phyloP scores from a whole-genome alignment of 2,329 filamentous ascomycete genomes.

The Sodiomyces alkalinus region DNA sequence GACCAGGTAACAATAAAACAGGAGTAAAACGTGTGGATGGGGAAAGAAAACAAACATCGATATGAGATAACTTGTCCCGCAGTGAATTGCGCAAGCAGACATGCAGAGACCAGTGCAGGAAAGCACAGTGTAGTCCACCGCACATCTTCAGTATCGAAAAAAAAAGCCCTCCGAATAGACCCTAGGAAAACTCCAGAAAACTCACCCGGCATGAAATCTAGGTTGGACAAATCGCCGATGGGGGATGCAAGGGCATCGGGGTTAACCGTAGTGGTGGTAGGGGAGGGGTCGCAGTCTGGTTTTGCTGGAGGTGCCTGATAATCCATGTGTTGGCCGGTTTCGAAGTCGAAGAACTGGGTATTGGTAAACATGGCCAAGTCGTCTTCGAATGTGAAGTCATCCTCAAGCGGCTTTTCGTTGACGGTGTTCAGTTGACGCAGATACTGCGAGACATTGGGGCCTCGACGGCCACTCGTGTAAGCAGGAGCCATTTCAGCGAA shows the following conservation, averaged over 20 bases:
- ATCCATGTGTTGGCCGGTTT: conserved; percentile 46
- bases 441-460: conserved; percentile 80
- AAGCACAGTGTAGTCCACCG: too few species aligned
- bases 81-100: too few species aligned
- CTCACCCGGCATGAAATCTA: conserved; percentile 38
- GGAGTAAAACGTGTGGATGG: too few species aligned
- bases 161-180: too few species aligned
- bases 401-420: conserved; percentile 40
- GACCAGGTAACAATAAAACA: conserved; percentile 1
- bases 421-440: conserved; percentile 72
- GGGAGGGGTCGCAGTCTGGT: conserved; percentile 19
- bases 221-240: conserved; percentile 28
- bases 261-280: conserved; percentile 9
- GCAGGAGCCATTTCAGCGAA: conserved; percentile 45
- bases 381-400: conserved; percentile 50
- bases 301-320: conserved; percentile 35
- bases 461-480: conserved; percentile 49
- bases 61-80: too few species aligned
- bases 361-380: conserved; percentile 71
- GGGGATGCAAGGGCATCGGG: conserved; percentile 16
- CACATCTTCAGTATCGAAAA: too few species aligned
- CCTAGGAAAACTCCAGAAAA: conserved; percentile 10
- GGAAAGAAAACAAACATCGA: too few species aligned
- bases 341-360: conserved; percentile 68
- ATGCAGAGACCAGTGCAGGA: too few species aligned